Evolutionary conservation across 129 eudicot species (phyloP).

Genomic region (Mikania micrantha): DNA sequence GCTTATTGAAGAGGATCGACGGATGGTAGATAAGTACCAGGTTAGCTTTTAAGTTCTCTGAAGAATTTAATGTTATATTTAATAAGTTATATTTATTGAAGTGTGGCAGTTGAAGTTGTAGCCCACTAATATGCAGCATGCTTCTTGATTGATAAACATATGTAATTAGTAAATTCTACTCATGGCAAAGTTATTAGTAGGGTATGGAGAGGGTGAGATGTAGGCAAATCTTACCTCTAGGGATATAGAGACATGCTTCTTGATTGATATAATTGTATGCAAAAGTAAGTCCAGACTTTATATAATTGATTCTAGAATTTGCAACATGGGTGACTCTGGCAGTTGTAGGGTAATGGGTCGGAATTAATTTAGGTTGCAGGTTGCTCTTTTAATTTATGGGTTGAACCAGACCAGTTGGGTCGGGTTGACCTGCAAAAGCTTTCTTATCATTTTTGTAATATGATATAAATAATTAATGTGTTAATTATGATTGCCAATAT

Average conservation of each 20-base stretch:
- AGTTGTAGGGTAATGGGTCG: background rate
- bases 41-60: constrained; percentile 32
- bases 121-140: background rate
- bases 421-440: background rate
- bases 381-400: background rate
- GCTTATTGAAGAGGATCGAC: constrained; percentile 88
- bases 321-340: background rate
- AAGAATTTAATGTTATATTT: background rate
- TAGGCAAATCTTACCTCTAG: too few species aligned
- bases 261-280: background rate
- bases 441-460: background rate
- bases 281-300: background rate
- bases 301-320: background rate
- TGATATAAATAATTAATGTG: background rate
- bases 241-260: too few species aligned
- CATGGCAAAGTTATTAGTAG: too few species aligned
- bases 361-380: background rate
- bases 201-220: too few species aligned
- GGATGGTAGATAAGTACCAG: constrained; percentile 87
- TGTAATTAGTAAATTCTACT: too few species aligned
- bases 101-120: background rate
- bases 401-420: background rate
- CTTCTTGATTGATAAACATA: background rate
- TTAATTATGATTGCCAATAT: background rate
- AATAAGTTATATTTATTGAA: background rate